Base-by-base conservation (phyloP, 73 alveolate species). In the Paramecium pentaurelia region DNA sequence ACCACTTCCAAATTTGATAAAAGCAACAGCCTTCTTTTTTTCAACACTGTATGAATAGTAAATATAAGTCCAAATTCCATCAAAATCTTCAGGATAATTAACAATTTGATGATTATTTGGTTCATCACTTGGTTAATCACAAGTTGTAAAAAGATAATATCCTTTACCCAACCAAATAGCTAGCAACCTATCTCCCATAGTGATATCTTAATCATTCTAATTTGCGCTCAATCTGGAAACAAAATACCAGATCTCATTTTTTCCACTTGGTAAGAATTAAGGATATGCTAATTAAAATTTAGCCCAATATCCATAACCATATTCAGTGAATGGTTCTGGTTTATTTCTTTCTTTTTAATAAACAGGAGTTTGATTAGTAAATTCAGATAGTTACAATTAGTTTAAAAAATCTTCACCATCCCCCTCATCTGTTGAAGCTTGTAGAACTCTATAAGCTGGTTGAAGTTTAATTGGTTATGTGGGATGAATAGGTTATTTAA, bases 11-110 rank as follows among this genome's bases (percentile, higher is more conserved):
- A 38, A 75, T 38, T 75, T 75, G 14, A 42, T 75, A 38, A 75
- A 75, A 5, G 70, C 88, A 36, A 75, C 88, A 18, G 88, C 88
- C 42, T 75, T 75, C 71, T 75, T 75, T 18, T 37, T 14, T 6
- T 25, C 42, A 36, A 37, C 88, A 75, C 88, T 75, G 68, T 75
- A 75, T 14, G 70, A 38, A 75, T 75, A 75, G 44, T 75, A 75
- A 38, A 75, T 18, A 42, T 75, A 75, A 30, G 88, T 75, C 88
- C 88, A 75, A n/a, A 75, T 1, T 2, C 88, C 88, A 25, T 75
- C 88, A 32, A 75, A 25, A 75, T 75, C 88, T 36, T 36, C n/a
- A 16, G 88, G 88, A 36, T 68, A 68, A 36, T 68, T 68, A 32
- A 68, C 49, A 0, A 0, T 71, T 32, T 28, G 10, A 27, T 5